phyloP scores from a whole-genome alignment of 768 basidiomycete genomes.

The Sporobolomyces pararoseus region DNA sequence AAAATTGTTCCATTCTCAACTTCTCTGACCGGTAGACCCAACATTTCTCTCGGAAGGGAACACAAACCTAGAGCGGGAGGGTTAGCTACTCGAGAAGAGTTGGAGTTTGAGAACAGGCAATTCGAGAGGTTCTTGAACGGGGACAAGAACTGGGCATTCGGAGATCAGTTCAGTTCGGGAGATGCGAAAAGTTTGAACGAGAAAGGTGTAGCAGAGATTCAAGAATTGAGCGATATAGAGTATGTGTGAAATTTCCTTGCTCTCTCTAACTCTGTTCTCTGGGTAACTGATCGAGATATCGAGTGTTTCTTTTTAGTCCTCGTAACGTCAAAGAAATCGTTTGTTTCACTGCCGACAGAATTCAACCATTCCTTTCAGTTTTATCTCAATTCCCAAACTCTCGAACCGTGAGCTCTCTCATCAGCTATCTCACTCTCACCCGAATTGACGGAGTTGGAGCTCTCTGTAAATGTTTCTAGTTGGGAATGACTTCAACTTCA shows the following conservation, averaged over 20 bases:
- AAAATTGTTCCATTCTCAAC: slow-evolving; percentile 15
- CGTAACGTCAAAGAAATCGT: slow-evolving; percentile 33
- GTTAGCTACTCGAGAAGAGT: not conserved
- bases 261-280: too few relatives aligned
- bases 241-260: too few relatives aligned
- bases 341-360: slow-evolving; percentile 33
- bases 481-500: slow-evolving; percentile 33
- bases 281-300: too few relatives aligned
- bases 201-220: not conserved
- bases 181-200: not conserved
- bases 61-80: slow-evolving; percentile 16
- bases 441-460: not conserved
- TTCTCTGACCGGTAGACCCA: slow-evolving; percentile 26
- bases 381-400: slow-evolving; percentile 12
- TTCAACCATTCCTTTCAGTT: slow-evolving; percentile 30
- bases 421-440: not conserved
- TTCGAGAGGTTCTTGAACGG: slow-evolving; percentile 37
- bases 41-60: slow-evolving; percentile 33
- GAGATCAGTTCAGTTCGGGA: not conserved
- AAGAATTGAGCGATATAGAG: slow-evolving; percentile 16
- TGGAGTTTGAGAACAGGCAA: not conserved
- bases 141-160: slow-evolving; percentile 35
- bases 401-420: slow-evolving; percentile 3
- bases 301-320: too few relatives aligned
- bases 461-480: slow-evolving; percentile 9